Evolutionary conservation across 2,329 filamentous ascomycete genomes (phyloP), one percentile per base, ranked within the genome.

Genomic region (Cadophora gregata): DNA sequence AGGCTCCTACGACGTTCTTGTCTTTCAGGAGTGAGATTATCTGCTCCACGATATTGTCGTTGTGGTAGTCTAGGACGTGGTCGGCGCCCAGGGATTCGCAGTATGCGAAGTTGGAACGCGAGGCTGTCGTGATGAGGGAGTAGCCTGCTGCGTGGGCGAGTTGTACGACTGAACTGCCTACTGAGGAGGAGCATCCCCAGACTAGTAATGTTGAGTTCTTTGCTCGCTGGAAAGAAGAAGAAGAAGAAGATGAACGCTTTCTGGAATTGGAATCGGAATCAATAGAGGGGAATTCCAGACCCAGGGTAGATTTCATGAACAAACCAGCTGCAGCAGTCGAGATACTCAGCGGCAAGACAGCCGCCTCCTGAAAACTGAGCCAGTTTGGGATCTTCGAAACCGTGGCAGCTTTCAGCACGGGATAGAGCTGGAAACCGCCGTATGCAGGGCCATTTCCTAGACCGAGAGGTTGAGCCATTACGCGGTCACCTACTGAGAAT

Each of bases 401-500:
- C 53, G 73, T 55, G 1, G 55, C 55, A 2, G 55, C 55, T 36
- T 36, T 58, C 31, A 58, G 33, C 19, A 58, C 25, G 38, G 55
- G 55, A 36, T 58, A 58, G 14, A 58, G 33, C 27, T 58, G 55
- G 8, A 58, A 58, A 1, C 55, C 55, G 21, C 55, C 55, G 24
- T 58, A 58, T 16, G 27, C 31, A 33, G 55, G 4, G 10, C 55
- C 55, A 33, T 73, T 64, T 1, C 59, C 67, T 25, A 65, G 56
- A 1, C 75, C 56, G 9, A 75, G 65, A 24, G 71, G 70, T 9
- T 73, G 67, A 9, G 71, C 76, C 65, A 82, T 74, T 63, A 88
- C 83, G 48, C 80, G 79, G 77, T 87, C 42, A 9, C 42, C 42
- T 7, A 47, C 42, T 4, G n/a, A 47, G n/a, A 47, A 47, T 47